Evolutionary conservation across 2,329 filamentous ascomycete species (phyloP).

Genomic region (Laburnicola sp.): DNA sequence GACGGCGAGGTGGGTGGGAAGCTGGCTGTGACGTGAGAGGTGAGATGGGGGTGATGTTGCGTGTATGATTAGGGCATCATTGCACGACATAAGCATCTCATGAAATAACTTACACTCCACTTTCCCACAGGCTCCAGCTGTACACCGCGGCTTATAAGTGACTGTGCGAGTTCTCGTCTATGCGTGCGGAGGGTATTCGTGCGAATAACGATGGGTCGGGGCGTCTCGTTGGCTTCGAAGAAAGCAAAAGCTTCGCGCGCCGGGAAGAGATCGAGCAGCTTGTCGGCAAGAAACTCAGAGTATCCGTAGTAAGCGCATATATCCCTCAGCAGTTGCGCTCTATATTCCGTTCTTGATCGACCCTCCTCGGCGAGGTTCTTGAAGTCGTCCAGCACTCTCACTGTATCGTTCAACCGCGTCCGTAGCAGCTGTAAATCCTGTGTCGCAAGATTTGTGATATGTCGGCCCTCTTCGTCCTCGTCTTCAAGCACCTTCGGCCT

Average conservation of each 20-base stretch:
- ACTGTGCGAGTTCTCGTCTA: slow-evolving; percentile 80
- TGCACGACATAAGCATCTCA: no score
- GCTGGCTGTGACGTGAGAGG: no score
- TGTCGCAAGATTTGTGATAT: slow-evolving; percentile 63
- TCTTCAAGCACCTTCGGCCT: slow-evolving; percentile 67
- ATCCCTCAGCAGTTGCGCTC: slow-evolving; percentile 81
- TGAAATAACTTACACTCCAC: slow-evolving; percentile 57
- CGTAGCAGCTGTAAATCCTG: slow-evolving; percentile 89
- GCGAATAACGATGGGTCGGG: slow-evolving; percentile 90
- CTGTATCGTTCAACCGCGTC: slow-evolving; percentile 86
- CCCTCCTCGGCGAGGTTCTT: slow-evolving; percentile 76
- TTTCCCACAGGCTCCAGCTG: slow-evolving; percentile 96
- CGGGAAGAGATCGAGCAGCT: slow-evolving; percentile 89
- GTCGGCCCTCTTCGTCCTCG: slow-evolving; percentile 62
- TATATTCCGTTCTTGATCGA: slow-evolving; percentile 85
- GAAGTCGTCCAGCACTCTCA: slow-evolving; percentile 89
- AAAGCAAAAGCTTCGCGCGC: slow-evolving; percentile 95
- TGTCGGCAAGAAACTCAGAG: slow-evolving; percentile 90
- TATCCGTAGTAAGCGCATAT: slow-evolving; percentile 98
- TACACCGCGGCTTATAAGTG: slow-evolving; percentile 93
- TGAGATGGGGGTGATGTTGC: no score
- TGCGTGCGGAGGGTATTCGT: slow-evolving; percentile 89
- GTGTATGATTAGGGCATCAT: no score
- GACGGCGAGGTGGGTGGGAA: no score
- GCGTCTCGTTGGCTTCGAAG: slow-evolving; percentile 97